Evolutionary conservation across 1,284 basidiomycete species (phyloP).

Genomic region (Xerocomus minutiporus): DNA sequence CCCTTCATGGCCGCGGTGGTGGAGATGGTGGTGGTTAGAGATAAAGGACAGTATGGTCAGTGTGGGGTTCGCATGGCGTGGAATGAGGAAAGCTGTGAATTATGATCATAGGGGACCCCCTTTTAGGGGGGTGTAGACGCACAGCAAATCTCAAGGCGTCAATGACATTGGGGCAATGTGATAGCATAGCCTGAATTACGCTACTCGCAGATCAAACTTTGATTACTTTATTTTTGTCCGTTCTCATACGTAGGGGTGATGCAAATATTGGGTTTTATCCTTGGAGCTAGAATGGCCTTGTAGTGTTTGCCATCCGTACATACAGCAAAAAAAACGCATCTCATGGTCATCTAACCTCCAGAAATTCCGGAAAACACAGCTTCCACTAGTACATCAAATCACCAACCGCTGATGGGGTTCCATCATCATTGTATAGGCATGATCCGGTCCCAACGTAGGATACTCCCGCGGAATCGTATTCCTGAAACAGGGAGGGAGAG

Average conservation of each 20-base stretch:
- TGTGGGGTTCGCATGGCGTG: background rate
- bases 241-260: too few relatives aligned
- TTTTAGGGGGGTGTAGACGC: background rate
- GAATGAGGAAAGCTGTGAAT: background rate
- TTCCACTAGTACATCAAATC: conserved; percentile 16
- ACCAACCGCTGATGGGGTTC: conserved; percentile 22
- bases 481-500: conserved; percentile 20
- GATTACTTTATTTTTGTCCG: too few relatives aligned
- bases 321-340: background rate
- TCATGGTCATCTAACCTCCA: background rate
- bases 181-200: too few relatives aligned
- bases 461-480: conserved; percentile 13
- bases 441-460: conserved; percentile 22
- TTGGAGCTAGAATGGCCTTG: background rate
- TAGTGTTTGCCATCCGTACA: background rate
- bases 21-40: conserved; percentile 12
- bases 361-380: background rate
- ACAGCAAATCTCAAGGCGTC: too few relatives aligned
- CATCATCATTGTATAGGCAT: conserved; percentile 30
- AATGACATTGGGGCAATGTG: too few relatives aligned
- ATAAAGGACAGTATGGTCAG: background rate
- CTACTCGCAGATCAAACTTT: too few relatives aligned
- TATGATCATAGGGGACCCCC: background rate
- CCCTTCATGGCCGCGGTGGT: background rate
- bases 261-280: background rate